A percentile compares a stretch with the other conserved stretches of the same genome.
phyloP scores from a whole-genome alignment of 768 basidiomycete genomes.

The Inosperma sp. region DNA sequence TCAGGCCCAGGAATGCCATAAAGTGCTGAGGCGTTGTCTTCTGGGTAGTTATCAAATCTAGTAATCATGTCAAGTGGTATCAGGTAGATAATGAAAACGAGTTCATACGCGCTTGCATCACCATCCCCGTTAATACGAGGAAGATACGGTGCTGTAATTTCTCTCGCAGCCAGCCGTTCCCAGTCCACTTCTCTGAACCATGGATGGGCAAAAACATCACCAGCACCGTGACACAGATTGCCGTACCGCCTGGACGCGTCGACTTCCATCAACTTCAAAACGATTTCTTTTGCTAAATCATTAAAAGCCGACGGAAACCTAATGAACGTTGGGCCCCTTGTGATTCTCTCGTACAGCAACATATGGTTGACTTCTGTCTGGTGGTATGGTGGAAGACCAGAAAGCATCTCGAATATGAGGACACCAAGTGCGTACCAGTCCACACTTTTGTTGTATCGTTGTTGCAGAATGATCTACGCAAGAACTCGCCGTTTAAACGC shows the following conservation, averaged over 20 bases:
- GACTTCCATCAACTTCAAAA: constrained; percentile 83
- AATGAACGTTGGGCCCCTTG: constrained; percentile 66
- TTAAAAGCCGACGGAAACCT: constrained; percentile 75
- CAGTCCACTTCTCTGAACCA: constrained; percentile 97
- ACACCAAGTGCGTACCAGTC: constrained; percentile 99
- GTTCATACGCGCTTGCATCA: constrained; percentile 83
- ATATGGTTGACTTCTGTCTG: constrained; percentile 81
- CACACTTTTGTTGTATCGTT: constrained; percentile 91
- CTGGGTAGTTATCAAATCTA: constrained; percentile 77
- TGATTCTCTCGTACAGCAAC: constrained; percentile 88
- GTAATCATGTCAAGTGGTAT: background rate
- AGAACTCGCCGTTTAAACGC: background rate
- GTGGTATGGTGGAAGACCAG: constrained; percentile 93
- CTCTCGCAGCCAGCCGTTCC: constrained; percentile 70
- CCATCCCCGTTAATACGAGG: constrained; percentile 91
- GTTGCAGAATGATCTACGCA: constrained; percentile 66
- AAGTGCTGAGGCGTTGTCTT: constrained; percentile 55
- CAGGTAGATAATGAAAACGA: constrained; percentile 12
- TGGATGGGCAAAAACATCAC: constrained; percentile 86
- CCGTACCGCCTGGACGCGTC: constrained; percentile 88
- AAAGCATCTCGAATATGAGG: constrained; percentile 96
- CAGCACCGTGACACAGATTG: constrained; percentile 81
- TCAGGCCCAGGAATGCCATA: constrained; percentile 61
- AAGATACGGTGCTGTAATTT: constrained; percentile 93
- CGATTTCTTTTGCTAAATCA: constrained; percentile 78